Evolutionary conservation across 108 stramenopile species (phyloP), one percentile per base, ranked within the genome.

Genomic region (Parietichytrium sp.): DNA sequence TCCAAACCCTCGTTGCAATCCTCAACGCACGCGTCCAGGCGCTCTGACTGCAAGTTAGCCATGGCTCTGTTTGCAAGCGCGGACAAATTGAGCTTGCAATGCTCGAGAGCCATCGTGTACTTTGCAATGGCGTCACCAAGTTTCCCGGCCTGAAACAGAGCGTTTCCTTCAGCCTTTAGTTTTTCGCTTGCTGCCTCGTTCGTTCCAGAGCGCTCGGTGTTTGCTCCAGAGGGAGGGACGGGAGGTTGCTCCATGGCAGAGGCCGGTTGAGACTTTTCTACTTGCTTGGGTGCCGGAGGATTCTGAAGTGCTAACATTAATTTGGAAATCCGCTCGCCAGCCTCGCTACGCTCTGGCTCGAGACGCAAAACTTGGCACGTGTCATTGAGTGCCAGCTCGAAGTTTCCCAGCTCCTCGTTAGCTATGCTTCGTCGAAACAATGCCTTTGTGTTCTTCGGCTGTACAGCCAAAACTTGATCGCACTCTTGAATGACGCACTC

Each of bases 271-370:
- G 49, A 18, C 16, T 16, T 50, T 18, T 18, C 49, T 18, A 18
- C 49, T 50, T 16, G 16, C 49, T 50, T 50, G 0, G 16, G 18
- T n/a, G 49, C 49, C 49, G 16, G 49, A 18, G 16, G 16, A 18
- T 18, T n/a, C 49, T 16, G 16, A 50, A 50, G 16, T 50, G 49
- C 49, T 36, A 23, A 33, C 61, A 72, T 2, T 6, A 72, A 42
- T 8, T 10, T 8, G 10, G 61, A 31, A 72, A 72, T 72, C 23
- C 61, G 61, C 15, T 72, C 61, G 42, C 61, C 61, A 25, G 61
- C 61, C 42, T 72, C 61, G 42, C 38, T 42, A 42, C 61, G 61
- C 42, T 72, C 61, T 10, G 61, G 61, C 6, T 72, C 61, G 38
- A 72, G 42, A 7, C 61, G 61, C n/a, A 72, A 25, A 27, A 72